These are phyloP conservation scores for Barnettozyma botsteinii DNA, from an alignment of 805 yeast genomes.

Conservation along the genomic window DNA sequence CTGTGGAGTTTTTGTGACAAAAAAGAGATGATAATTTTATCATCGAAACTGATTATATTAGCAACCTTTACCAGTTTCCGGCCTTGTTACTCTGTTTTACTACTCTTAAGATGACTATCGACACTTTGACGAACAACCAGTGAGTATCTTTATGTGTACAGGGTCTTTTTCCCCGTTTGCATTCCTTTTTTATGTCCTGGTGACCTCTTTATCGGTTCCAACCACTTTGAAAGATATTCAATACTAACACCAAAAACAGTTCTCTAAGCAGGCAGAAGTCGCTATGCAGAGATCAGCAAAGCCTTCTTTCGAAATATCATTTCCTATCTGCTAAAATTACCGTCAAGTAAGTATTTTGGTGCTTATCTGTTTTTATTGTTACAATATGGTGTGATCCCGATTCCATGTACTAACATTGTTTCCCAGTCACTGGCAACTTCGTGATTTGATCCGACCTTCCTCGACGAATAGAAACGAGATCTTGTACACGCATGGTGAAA, in stretches of 20 bases:
- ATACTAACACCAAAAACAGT: neutral
- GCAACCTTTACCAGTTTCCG: neutral
- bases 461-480: constrained; percentile 39
- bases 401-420: neutral
- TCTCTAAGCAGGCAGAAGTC: constrained; percentile 6
- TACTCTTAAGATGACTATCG: constrained; percentile 11
- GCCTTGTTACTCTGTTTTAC: no score
- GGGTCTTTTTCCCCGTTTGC: neutral
- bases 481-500: constrained; percentile 53
- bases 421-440: constrained; percentile 66
- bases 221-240: no score
- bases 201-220: neutral
- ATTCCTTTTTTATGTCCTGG: no score
- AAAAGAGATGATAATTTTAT: neutral
- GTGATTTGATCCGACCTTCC: constrained; percentile 60
- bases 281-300: constrained; percentile 13
- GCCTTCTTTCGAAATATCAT: constrained; percentile 13
- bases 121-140: constrained; percentile 1
- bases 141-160: neutral
- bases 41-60: no score
- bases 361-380: no score
- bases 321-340: constrained; percentile 30
- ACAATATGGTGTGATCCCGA: no score
- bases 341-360: constrained; percentile 27
- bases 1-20: constrained; percentile 5